Base-by-base conservation (phyloP, 768 basidiomycete genomes). In the Lactarius evosmus region DNA sequence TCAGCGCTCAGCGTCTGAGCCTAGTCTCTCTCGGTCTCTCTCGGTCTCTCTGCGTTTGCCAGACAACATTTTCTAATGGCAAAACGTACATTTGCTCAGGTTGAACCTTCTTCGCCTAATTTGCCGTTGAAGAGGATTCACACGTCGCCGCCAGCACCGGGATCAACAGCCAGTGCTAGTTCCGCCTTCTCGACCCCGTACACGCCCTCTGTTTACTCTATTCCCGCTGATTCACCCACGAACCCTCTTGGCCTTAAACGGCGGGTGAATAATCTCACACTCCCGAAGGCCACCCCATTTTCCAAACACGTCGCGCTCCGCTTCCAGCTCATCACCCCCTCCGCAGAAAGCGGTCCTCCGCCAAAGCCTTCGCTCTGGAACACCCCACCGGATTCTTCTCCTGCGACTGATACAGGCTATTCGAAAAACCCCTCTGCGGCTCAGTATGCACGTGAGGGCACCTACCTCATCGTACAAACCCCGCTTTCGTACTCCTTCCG, bases 401-500 rank as follows among this genome's bases (percentile, higher is more conserved):
- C 63, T 7, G 29, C 36, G 3, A 9, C 36, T 6, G n/a, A 33
- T 38, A 32, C 14, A 16, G 14, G 27, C 19, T 17, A 29, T 14
- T 29, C 46, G 5, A 55, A 55, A 53, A 64, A 64, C 19, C 58
- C 41, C 1, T 2, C 8, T 1, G 58, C 63, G 1, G 19, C 49
- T 1, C 22, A 56, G 25, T 64, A 65, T 36, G 66, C 71, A 19
- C 73, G 76, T 59, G 82, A 85, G 5, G 83, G 84, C 6, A 78
- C 86, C 3, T 83, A 84, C 69, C 82, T 88, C 58, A 75, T 89
- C 58, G 83, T 84, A 5, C 88, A 88, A 66, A 86, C 89, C 8
- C 89, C 89, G 0, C 75, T 84, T 30, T 87, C 80, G 70, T 90
- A 89, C 71, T 87, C 85, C 0, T 85, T 91, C 67, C 76, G 80